A percentile compares a stretch with the other conserved stretches of the same genome.
Evolutionary conservation across 371 early-diverging fungal genomes (phyloP).

Genomic region (Mucor lusitanicus): DNA sequence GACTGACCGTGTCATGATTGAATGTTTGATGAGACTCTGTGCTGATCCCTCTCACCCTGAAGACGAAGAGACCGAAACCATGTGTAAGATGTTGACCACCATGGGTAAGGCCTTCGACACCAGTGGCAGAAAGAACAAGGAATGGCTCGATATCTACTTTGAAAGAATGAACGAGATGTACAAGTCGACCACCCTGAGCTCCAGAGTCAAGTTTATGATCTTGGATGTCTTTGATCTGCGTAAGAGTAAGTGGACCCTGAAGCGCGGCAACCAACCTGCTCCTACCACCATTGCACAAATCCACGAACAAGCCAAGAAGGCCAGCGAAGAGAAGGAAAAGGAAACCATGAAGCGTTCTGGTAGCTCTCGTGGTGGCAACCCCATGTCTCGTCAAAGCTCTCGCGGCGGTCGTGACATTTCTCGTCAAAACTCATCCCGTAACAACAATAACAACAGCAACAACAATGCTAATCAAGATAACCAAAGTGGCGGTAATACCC

Average conservation of each 20-base stretch:
- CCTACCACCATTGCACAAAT: constrained; percentile 91
- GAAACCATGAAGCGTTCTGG: constrained; percentile 70
- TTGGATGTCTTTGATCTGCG: constrained; percentile 91
- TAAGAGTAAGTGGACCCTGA: constrained; percentile 75
- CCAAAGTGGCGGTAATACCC: not conserved
- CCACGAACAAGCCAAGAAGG: constrained; percentile 74
- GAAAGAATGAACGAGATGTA: constrained; percentile 67
- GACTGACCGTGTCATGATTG: constrained; percentile 90
- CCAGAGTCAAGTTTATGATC: constrained; percentile 93
- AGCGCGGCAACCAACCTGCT: constrained; percentile 63
- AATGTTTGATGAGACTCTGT: constrained; percentile 80
- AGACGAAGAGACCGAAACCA: constrained; percentile 93
- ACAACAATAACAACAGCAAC: not conserved
- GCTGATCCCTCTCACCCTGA: constrained; percentile 74
- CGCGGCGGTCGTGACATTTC: constrained; percentile 45
- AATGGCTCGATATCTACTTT: constrained; percentile 82
- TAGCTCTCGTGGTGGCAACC: constrained; percentile 59
- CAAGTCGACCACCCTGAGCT: constrained; percentile 63
- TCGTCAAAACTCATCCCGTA: constrained; percentile 50
- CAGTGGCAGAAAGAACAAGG: constrained; percentile 29
- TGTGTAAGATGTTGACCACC: constrained; percentile 88
- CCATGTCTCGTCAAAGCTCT: constrained; percentile 57
- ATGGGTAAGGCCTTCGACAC: constrained; percentile 74
- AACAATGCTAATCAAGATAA: constrained; percentile 1
- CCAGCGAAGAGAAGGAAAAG: constrained; percentile 63